A percentile compares a stretch with the other conserved stretches of the same genome.
These are phyloP conservation scores for Teratosphaeria epicoccoides DNA, from an alignment of 2,329 filamentous ascomycete genomes.

Conservation along the genomic window DNA sequence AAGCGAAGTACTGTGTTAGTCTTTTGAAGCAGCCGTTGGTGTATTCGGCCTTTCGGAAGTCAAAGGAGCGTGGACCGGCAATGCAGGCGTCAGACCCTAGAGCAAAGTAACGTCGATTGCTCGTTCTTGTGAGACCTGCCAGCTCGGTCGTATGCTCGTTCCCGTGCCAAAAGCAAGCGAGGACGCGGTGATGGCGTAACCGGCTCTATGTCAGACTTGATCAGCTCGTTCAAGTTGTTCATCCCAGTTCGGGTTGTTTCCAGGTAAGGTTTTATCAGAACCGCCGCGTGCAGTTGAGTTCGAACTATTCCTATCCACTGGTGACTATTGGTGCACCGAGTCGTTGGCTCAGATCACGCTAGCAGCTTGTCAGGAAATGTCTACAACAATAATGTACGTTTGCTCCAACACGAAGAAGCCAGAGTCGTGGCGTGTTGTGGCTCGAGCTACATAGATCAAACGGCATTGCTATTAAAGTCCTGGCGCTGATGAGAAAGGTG, in stretches of 20 bases:
- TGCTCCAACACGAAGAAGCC: too few relatives aligned
- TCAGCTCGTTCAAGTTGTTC: neutral
- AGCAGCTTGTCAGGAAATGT: neutral
- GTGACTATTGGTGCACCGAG: neutral
- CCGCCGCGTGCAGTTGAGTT: neutral
- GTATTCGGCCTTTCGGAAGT: neutral
- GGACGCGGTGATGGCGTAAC: neutral
- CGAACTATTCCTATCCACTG: neutral
- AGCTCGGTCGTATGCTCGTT: neutral
- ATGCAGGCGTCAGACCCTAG: neutral
- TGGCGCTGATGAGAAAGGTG: too few relatives aligned
- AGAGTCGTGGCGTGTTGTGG: neutral
- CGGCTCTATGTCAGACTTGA: neutral
- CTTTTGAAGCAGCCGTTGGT: neutral
- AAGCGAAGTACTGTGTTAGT: neutral
- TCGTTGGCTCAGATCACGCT: neutral
- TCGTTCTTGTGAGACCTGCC: neutral
- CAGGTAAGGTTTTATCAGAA: neutral
- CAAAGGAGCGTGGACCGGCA: neutral
- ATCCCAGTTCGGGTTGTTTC: neutral
- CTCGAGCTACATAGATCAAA: neutral
- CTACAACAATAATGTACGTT: too few relatives aligned
- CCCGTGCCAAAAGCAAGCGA: neutral
- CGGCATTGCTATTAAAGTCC: too few relatives aligned
- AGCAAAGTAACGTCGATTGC: neutral